phyloP scores from a whole-genome alignment of 2,329 filamentous ascomycete species.

The Beauveria scarabaeidicola region DNA sequence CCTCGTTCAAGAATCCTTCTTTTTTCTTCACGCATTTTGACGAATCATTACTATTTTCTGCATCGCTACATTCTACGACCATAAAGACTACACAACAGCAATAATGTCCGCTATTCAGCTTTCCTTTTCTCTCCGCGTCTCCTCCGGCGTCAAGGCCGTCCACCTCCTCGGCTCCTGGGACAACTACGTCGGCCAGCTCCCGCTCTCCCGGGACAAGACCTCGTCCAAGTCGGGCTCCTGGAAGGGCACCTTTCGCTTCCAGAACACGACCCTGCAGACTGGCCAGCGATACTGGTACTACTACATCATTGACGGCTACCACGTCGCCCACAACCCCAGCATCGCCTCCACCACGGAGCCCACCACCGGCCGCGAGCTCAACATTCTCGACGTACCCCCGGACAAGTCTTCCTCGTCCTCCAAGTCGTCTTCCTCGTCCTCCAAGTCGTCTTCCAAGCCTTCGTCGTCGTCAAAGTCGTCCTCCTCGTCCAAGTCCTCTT shows the following conservation, averaged over 20 bases:
- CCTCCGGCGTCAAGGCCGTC: constrained; percentile 92
- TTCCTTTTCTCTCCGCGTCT: constrained; percentile 92
- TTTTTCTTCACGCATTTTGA: constrained; percentile 1
- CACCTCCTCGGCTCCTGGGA: constrained; percentile 98
- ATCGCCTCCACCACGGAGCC: constrained; percentile 85
- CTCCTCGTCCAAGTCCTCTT: constrained; percentile 28
- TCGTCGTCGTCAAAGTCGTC: constrained; percentile 27
- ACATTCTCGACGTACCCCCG: constrained; percentile 86
- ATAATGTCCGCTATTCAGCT: constrained; percentile 88
- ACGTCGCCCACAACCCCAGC: constrained; percentile 92
- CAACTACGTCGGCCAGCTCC: constrained; percentile 89
- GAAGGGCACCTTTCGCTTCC: constrained; percentile 96
- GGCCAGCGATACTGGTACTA: constrained; percentile 99
- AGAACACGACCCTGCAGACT: constrained; percentile 73
- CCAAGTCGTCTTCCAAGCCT: constrained; percentile 36
- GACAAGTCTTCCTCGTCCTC: constrained; percentile 29
- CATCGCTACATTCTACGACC: constrained; percentile 24
- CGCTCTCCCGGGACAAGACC: constrained; percentile 79
- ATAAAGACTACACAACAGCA: background rate
- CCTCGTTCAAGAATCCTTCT: constrained; percentile 1
- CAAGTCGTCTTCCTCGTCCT: constrained; percentile 33
- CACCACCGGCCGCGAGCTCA: constrained; percentile 92
- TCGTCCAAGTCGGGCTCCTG: constrained; percentile 82
- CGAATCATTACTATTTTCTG: constrained; percentile 8
- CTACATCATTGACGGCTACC: constrained; percentile 99